Percentiles rank a stretch among this genome's conserved stretches.
phyloP scores from a whole-genome alignment of 2,329 filamentous ascomycete genomes.

The Neophaeococcomyces aloes region DNA sequence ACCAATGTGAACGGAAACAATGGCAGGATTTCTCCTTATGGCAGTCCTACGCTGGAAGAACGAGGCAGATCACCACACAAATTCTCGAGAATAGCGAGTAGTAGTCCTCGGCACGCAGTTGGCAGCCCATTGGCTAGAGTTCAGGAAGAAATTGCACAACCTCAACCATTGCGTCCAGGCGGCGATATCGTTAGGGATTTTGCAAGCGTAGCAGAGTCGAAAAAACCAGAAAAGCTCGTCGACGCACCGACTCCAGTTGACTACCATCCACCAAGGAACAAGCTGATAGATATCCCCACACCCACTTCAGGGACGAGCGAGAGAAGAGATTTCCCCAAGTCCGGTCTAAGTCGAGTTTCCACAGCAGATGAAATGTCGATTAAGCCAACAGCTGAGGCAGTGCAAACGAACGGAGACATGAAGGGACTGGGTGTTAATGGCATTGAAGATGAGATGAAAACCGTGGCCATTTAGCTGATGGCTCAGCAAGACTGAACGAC shows the following conservation, averaged over 20 bases:
- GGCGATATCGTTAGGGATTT: conserved; percentile 27
- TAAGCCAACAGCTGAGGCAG: conserved; percentile 23
- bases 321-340: conserved; percentile 17
- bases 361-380: conserved; percentile 21
- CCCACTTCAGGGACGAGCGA: conserved; percentile 15
- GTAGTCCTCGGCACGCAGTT: conserved; percentile 35
- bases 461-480: conserved; percentile 31
- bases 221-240: conserved; percentile 28
- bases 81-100: conserved; percentile 34
- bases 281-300: conserved; percentile 18
- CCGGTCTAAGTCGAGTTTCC: conserved; percentile 15
- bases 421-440: conserved; percentile 31
- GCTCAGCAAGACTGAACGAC: background rate
- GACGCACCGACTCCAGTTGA: conserved; percentile 30
- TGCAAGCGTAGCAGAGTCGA: conserved; percentile 22
- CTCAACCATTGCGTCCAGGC: conserved; percentile 26
- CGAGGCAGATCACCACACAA: conserved; percentile 40
- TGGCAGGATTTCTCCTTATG: conserved; percentile 45
- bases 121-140: conserved; percentile 39
- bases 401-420: conserved; percentile 24
- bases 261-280: conserved; percentile 21
- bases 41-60: conserved; percentile 35
- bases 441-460: conserved; percentile 36
- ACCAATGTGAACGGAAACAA: conserved; percentile 37
- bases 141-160: conserved; percentile 34